These are phyloP conservation scores for Yarrowia phangngaensis DNA, from an alignment of 805 yeast species.

Conservation along the genomic window DNA sequence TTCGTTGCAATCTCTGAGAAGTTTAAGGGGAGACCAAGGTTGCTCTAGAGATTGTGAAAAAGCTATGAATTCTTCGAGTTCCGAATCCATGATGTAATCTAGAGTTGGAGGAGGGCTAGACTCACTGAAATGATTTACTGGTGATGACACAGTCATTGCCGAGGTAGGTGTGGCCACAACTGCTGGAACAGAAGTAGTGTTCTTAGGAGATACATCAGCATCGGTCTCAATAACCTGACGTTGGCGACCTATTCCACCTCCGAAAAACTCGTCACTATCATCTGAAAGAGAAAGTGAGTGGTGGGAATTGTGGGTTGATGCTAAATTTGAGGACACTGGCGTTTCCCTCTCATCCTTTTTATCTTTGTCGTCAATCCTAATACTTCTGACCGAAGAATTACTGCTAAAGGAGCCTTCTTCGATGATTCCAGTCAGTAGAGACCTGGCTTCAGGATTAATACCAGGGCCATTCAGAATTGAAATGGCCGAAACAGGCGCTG, in stretches of 20 bases:
- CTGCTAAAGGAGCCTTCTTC: conserved; percentile 24
- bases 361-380: conserved; percentile 10
- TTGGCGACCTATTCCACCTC: conserved; percentile 3
- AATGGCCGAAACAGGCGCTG: conserved; percentile 4
- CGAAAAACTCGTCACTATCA: conserved; percentile 17
- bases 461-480: conserved; percentile 13
- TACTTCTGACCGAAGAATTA: conserved; percentile 9
- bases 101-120: conserved; percentile 6
- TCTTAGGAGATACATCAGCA: not conserved
- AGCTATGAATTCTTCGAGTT: conserved; percentile 10
- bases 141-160: no score
- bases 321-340: no score
- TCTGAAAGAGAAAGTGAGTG: conserved; percentile 6
- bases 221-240: conserved; percentile 1
- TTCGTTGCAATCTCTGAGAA: conserved; percentile 51
- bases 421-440: conserved; percentile 14
- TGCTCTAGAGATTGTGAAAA: conserved; percentile 29
- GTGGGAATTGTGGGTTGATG: no score
- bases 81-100: conserved; percentile 12
- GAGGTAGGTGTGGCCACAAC: conserved; percentile 3
- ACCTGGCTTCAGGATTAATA: conserved; percentile 14
- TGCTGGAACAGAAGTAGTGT: conserved; percentile 3
- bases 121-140: no score
- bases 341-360: not conserved
- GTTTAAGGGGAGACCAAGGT: conserved; percentile 57